Evolutionary conservation across 1,284 basidiomycete species (phyloP).

Genomic region (Butyriboletus appendiculatus): DNA sequence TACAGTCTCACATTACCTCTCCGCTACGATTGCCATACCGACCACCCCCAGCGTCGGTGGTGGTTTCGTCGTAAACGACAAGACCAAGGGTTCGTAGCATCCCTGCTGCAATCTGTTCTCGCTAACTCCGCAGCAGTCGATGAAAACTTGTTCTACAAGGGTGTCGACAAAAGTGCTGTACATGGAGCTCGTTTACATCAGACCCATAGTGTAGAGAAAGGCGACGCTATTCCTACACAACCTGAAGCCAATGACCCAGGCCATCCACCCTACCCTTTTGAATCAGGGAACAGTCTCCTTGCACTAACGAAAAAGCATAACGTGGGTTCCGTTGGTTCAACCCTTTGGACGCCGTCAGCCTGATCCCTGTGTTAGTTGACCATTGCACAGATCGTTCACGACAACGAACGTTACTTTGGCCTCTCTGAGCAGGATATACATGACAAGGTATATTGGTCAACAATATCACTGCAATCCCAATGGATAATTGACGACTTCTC

Average conservation of each 20-base stretch:
- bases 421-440: slow-evolving; percentile 77
- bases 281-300: slow-evolving; percentile 77
- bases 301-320: slow-evolving; percentile 83
- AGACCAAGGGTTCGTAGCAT: slow-evolving; percentile 63
- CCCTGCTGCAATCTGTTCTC: not conserved
- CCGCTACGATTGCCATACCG: not conserved
- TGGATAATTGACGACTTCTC: not conserved
- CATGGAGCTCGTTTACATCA: slow-evolving; percentile 79
- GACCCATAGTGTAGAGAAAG: slow-evolving; percentile 46
- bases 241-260: slow-evolving; percentile 34
- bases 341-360: not conserved
- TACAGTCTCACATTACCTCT: slow-evolving; percentile 18
- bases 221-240: slow-evolving; percentile 17
- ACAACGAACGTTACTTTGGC: slow-evolving; percentile 87
- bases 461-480: not conserved
- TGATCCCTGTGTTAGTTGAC: slow-evolving; percentile 61
- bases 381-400: slow-evolving; percentile 93
- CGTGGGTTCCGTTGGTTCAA: slow-evolving; percentile 43
- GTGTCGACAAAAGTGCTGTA: slow-evolving; percentile 84
- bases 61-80: slow-evolving; percentile 90
- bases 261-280: slow-evolving; percentile 83
- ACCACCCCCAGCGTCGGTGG: slow-evolving; percentile 70
- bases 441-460: slow-evolving; percentile 53
- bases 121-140: slow-evolving; percentile 53
- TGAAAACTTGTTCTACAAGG: slow-evolving; percentile 95